Evolutionary conservation across 768 basidiomycete species (phyloP).

Genomic region (Termitomyces sp.): DNA sequence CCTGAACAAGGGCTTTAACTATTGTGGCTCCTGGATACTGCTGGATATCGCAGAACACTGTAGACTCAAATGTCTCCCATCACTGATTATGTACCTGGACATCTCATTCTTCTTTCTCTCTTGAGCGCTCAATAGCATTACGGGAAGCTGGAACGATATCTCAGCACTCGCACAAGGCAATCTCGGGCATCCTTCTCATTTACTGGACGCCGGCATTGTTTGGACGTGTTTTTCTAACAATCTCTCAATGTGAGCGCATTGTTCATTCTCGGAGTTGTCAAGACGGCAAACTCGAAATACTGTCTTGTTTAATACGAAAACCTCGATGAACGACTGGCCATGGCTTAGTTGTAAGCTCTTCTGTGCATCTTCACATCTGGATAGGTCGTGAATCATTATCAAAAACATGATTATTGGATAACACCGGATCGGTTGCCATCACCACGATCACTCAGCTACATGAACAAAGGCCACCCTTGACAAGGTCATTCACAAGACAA

Average conservation of each 20-base stretch:
- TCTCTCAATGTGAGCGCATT: background rate
- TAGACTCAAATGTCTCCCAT: too few relatives aligned
- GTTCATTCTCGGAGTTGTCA: background rate
- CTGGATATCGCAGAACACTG: background rate
- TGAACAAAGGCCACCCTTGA: background rate
- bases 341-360: background rate
- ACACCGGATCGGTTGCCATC: background rate
- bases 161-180: background rate
- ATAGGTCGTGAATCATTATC: background rate
- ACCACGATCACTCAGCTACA: background rate
- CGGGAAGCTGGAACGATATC: background rate
- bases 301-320: background rate
- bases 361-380: background rate
- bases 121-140: background rate
- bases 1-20: too few relatives aligned
- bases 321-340: background rate
- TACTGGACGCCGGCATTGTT: background rate
- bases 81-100: background rate
- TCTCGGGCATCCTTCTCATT: background rate
- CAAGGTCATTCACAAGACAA: background rate
- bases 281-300: background rate
- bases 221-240: background rate
- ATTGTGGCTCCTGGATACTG: background rate
- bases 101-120: background rate
- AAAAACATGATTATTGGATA: background rate